phyloP scores from a whole-genome alignment of 768 basidiomycete genomes.

The Psilocybe azurescens region DNA sequence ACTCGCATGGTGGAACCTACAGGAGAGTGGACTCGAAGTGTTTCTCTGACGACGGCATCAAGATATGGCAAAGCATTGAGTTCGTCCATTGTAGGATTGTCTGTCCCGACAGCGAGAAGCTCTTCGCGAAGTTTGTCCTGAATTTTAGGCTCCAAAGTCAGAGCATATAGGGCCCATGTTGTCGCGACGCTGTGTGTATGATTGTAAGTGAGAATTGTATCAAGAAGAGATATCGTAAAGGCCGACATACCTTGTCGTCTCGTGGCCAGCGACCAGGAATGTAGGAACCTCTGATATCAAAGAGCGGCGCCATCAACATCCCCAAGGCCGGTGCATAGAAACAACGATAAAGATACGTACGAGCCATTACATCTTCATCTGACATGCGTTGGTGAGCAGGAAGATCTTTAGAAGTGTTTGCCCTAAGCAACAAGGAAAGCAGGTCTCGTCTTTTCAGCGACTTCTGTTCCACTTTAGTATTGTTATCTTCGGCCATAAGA shows the following conservation, averaged over 20 bases:
- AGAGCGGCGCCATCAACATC: too few relatives aligned
- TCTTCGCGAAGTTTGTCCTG: slow-evolving; percentile 67
- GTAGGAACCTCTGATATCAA: slow-evolving; percentile 57
- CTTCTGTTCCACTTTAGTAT: slow-evolving; percentile 34
- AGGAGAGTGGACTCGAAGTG: slow-evolving; percentile 59
- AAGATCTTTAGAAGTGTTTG: slow-evolving; percentile 68
- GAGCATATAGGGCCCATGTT: slow-evolving; percentile 64
- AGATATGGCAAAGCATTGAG: slow-evolving; percentile 71
- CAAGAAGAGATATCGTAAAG: not conserved
- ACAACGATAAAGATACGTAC: slow-evolving; percentile 35
- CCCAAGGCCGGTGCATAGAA: too few relatives aligned
- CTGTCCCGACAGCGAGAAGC: slow-evolving; percentile 51
- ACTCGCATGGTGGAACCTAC: slow-evolving; percentile 47
- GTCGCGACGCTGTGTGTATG: slow-evolving; percentile 41
- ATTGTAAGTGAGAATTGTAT: not conserved
- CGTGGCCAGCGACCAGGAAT: slow-evolving; percentile 64
- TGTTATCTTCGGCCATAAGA: slow-evolving; percentile 26
- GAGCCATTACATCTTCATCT: slow-evolving; percentile 65
- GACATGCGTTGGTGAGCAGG: slow-evolving; percentile 58
- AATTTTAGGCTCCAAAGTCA: slow-evolving; percentile 50
- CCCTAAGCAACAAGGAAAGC: slow-evolving; percentile 62
- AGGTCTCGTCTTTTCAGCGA: slow-evolving; percentile 53
- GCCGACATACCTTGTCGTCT: slow-evolving; percentile 51
- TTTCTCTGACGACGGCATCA: slow-evolving; percentile 68
- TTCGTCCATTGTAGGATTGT: slow-evolving; percentile 72